These are phyloP conservation scores for Drosera spatulata DNA, from an alignment of 179 eudicot genomes.

Conservation along the genomic window DNA sequence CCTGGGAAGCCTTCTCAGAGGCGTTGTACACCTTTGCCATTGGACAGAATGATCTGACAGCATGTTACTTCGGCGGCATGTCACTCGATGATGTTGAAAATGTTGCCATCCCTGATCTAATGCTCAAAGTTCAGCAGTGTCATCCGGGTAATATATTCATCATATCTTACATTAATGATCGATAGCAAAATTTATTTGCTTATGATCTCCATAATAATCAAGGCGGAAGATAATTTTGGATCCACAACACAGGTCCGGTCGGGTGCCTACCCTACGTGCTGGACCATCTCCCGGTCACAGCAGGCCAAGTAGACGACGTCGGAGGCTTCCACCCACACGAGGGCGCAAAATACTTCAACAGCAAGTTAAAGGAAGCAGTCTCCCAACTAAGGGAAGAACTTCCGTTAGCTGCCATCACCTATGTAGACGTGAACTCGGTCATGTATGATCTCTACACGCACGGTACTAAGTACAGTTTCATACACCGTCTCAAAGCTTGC, in stretches of 20 bases:
- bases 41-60: slow-evolving; percentile 36
- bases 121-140: not conserved
- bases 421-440: slow-evolving; percentile 30
- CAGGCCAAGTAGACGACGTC: slow-evolving; percentile 22
- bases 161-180: too few species aligned
- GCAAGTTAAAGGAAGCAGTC: slow-evolving; percentile 24
- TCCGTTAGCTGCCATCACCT: slow-evolving; percentile 23
- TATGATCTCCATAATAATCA: too few species aligned
- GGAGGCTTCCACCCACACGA: slow-evolving; percentile 33
- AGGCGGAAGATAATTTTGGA: slow-evolving; percentile 45
- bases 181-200: too few species aligned
- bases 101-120: slow-evolving; percentile 20
- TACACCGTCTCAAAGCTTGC: slow-evolving; percentile 29
- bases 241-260: slow-evolving; percentile 42
- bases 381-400: slow-evolving; percentile 19
- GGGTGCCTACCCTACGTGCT: slow-evolving; percentile 38
- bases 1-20: slow-evolving; percentile 24
- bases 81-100: slow-evolving; percentile 20
- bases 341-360: slow-evolving; percentile 29
- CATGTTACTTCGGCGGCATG: slow-evolving; percentile 18
- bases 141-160: not conserved
- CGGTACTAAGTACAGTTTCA: slow-evolving; percentile 41
- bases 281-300: slow-evolving; percentile 15
- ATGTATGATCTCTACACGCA: slow-evolving; percentile 29
- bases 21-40: slow-evolving; percentile 35